Base-by-base conservation (phyloP, 2,329 filamentous ascomycete genomes). In the Myriosclerotinia scirpicola region DNA sequence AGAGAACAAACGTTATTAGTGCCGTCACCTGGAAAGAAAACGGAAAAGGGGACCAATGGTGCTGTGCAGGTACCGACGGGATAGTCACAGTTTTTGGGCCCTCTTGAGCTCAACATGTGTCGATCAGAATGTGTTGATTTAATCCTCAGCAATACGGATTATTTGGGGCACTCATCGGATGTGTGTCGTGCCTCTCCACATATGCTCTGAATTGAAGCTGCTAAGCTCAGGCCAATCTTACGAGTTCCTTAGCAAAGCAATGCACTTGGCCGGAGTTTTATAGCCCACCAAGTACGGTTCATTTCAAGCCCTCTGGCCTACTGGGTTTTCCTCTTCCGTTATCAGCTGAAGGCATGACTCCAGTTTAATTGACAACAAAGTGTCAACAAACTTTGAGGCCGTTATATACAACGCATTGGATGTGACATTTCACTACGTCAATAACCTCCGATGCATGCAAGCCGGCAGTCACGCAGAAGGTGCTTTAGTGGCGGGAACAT, bases 21-120 rank as follows among this genome's bases (percentile, higher is more conserved):
- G 87, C 85, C 73, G 76, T 89, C 64, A 83, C 85, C 2, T 89
- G 87, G 87, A 83, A 84, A 66, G 84, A 87, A 40, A 79, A 80
- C 59, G 86, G 87, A 22, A 86, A 84, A 77, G 86, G 86, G 7
- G 83, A 87, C 67, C 85, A 89, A 75, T 89, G 86, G 74, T 88
- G 86, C 68, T 86, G 85, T 15, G 86, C 85, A 50, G 86, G 86
- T n/a, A 87, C 85, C 34, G 87, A 86, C 60, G 87, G 87, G 6
- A 79, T 86, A 20, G 86, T 87, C n/a, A 87, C 86, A 0, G 85
- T 89, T 14, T 89, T 85, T 76, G 85, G 85, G 40, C 76, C 54
- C 15, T 34, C 64, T 44, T 66, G 30, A 61, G 34, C 26, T 54
- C 40, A 56, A 12, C 15, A 26, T n/a, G 2, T 34, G 14, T n/a